phyloP scores from a whole-genome alignment of 345 rosid species.

The Aquilaria sinensis region DNA sequence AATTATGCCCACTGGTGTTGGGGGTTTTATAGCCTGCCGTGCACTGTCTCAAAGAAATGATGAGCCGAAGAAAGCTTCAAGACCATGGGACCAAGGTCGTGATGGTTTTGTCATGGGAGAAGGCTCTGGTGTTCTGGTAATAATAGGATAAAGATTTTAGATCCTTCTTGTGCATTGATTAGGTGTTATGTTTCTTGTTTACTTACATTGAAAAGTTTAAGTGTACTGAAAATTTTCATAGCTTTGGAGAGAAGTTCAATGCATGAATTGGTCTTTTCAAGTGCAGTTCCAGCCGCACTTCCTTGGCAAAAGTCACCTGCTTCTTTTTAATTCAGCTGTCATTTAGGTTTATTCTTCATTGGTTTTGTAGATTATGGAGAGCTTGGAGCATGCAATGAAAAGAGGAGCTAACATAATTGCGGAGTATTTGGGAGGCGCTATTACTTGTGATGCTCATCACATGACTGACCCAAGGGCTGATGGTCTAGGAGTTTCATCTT shows the following conservation, averaged over 20 bases:
- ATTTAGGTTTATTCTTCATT: not conserved
- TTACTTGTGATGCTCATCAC: conserved; percentile 70
- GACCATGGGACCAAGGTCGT: conserved; percentile 65
- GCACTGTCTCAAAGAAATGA: conserved; percentile 58
- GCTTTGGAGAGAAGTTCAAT: too few relatives aligned
- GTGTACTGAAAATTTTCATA: not conserved
- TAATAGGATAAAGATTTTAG: not conserved
- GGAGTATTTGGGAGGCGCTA: conserved; percentile 60
- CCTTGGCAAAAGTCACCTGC: not conserved
- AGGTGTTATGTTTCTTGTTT: not conserved
- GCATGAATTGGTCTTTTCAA: not conserved
- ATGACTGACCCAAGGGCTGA: conserved; percentile 58
- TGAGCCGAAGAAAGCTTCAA: conserved; percentile 45
- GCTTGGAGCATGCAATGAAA: conserved; percentile 62
- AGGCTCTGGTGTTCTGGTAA: conserved; percentile 60
- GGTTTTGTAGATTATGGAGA: conserved; percentile 48
- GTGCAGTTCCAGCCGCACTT: too few relatives aligned
- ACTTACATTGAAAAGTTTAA: not conserved
- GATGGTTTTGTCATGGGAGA: conserved; percentile 75
- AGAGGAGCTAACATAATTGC: conserved; percentile 65
- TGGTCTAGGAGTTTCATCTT: conserved; percentile 57
- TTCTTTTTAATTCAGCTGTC: not conserved
- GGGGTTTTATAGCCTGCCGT: conserved; percentile 60
- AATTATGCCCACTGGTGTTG: conserved; percentile 36
- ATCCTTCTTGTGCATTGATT: not conserved